Base-by-base conservation (phyloP, 345 rosid species). In the Gynandropsis gynandra region DNA sequence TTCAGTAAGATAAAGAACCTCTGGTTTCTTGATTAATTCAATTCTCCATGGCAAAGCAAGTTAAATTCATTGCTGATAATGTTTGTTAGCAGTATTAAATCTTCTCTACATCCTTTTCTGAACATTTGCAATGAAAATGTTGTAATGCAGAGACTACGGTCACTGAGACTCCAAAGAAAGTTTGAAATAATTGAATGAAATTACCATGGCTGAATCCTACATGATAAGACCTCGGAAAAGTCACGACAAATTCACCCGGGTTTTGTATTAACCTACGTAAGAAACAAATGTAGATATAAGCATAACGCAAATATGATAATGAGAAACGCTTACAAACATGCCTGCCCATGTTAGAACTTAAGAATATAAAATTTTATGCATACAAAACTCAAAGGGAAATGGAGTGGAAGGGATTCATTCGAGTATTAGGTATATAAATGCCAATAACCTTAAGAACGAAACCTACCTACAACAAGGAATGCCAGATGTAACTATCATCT, bases 161-260 rank as follows among this genome's bases (percentile, higher is more conserved):
- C 55, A 47, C 60, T 16, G 53, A 15, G 52, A 54, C 65, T 48
- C 43, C 52, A 66, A 43, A 54, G 42, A 50, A 53, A 45, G 61
- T 35, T 65, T 44, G 5, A 8, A 35, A 56, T 63, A 61, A 16
- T 32, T 43, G 47, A 63, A 62, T 70, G 47, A 60, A 62, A 73
- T 85, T 87, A 93, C 99, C 97, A n/a, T 93, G 99, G 83, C 99
- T 93, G 94, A 93, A 88, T 72, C 99, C 99, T 59, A 80, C 83
- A 74, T 93, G 99, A 71, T 93, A 93, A 56, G 97, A 94, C 76
- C 99, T 76, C 24, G 99, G 99, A 72, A 93, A 93, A 54, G 99
- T 93, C 76, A 93, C 99, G 46, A 93, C 99, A 68, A 85, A 93
- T 74, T 93, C 99, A 74, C 99, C 99, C 50, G 95, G 97, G 73